These are phyloP conservation scores for Backusella westeae DNA, from an alignment of 192 early-diverging fungal species.

Conservation along the genomic window DNA sequence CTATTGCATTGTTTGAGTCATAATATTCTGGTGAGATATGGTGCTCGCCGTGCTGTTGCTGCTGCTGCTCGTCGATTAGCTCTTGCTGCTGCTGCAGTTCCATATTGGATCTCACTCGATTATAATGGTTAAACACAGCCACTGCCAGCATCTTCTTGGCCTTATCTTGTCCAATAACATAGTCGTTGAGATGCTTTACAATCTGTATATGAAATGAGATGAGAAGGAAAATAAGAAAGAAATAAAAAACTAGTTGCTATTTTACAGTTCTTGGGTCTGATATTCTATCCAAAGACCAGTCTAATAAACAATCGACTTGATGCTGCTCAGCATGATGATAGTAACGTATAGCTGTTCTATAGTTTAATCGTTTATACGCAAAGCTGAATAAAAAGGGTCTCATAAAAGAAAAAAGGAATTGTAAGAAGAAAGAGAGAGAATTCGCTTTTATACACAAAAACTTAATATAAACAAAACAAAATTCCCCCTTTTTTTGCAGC, in stretches of 20 bases:
- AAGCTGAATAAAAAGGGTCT: background rate
- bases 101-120: slow-evolving; percentile 67
- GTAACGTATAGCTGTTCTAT: background rate
- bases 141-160: slow-evolving; percentile 82
- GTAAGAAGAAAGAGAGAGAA: background rate
- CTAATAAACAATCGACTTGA: background rate
- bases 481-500: background rate
- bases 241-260: background rate
- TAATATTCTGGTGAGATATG: slow-evolving; percentile 18
- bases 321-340: background rate
- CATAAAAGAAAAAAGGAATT: background rate
- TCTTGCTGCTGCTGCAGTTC: slow-evolving; percentile 41
- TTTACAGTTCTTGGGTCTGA: slow-evolving; percentile 8
- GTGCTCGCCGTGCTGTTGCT: background rate
- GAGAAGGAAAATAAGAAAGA: background rate
- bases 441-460: background rate
- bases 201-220: slow-evolving; percentile 43
- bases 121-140: slow-evolving; percentile 85
- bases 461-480: background rate
- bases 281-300: background rate
- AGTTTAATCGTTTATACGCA: background rate
- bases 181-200: slow-evolving; percentile 78
- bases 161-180: slow-evolving; percentile 82
- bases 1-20: slow-evolving; percentile 14
- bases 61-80: slow-evolving; percentile 6